Evolutionary conservation across 2,329 filamentous ascomycete genomes (phyloP), one percentile per base, ranked within the genome.

Genomic region (Didymella lethalis): DNA sequence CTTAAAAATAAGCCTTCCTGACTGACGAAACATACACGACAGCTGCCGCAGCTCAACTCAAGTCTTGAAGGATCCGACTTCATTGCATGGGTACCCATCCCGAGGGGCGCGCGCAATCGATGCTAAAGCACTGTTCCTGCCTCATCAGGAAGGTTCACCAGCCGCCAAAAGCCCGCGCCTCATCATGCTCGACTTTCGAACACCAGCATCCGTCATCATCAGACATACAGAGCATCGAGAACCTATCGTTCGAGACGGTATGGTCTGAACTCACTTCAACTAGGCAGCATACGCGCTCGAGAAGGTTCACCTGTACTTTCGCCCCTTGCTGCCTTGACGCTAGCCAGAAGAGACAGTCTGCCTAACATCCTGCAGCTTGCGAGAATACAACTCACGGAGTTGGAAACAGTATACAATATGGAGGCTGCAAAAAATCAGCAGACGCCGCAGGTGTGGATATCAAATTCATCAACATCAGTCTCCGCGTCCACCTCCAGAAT

Each of bases 81-180:
- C 41, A 25, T 52, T 51, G 36, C 57, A 59, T 59, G 51, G 57
- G 52, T 59, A 59, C 51, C 57, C 57, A 55, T 48, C 52, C 57
- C 52, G 56, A 60, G 52, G 44, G 52, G 57, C 57, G 58, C 54
- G 48, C 29, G 58, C 38, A 38, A 53, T 61, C 58, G 41, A 61
- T 41, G 53, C 29, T 32, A 45, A 44, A 48, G 14, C 12, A 46
- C 32, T 0, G 2, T 46, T 53, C 53, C 49, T 61, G 26, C 58
- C 53, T 28, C 11, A 61, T 57, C 40, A 47, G 58, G 58, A 49
- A 61, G 49, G 5, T 59, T 38, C n/a, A 26, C 7, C 31, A 47
- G 49, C 48, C 58, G 49, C 54, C 50, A 61, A 48, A 48, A 29
- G 34, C 16, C 45, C 49, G 25, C 57, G 51, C 52, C 52, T 53